These are phyloP conservation scores for Capsella bursapastoris DNA, from an alignment of 345 rosid genomes.

Conservation along the genomic window DNA sequence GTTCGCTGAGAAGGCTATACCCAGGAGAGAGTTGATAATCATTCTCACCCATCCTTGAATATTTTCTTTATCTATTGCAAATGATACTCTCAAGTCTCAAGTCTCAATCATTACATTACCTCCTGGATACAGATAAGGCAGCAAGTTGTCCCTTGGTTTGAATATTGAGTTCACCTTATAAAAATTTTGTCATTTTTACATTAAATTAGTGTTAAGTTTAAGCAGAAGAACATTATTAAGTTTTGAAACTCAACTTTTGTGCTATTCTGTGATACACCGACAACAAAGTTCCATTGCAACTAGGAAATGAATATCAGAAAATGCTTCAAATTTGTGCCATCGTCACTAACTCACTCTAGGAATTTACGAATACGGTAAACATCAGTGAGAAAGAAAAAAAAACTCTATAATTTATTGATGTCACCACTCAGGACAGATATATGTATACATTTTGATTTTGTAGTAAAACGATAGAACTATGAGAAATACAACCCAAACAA, in stretches of 20 bases:
- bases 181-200: not conserved
- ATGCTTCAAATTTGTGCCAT: not conserved
- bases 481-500: not conserved
- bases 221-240: not conserved
- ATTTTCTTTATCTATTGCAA: not conserved
- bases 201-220: not conserved
- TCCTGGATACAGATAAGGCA: constrained; percentile 1
- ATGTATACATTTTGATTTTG: constrained; percentile 9
- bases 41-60: not conserved
- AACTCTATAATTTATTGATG: constrained; percentile 2
- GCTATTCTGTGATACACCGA: not conserved
- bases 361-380: not conserved
- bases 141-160: constrained; percentile 8
- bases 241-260: not conserved
- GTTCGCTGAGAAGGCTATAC: constrained; percentile 29
- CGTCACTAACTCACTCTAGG: not conserved
- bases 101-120: not conserved
- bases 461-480: not conserved
- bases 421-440: not conserved
- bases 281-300: not conserved
- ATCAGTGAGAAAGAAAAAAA: not conserved
- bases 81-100: not conserved
- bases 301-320: not conserved
- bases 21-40: constrained; percentile 1
- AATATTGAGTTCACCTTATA: not conserved